These are phyloP conservation scores for Hyparrhenia diplandra DNA, from an alignment of 176 grass and related monocot genomes.

Conservation along the genomic window DNA sequence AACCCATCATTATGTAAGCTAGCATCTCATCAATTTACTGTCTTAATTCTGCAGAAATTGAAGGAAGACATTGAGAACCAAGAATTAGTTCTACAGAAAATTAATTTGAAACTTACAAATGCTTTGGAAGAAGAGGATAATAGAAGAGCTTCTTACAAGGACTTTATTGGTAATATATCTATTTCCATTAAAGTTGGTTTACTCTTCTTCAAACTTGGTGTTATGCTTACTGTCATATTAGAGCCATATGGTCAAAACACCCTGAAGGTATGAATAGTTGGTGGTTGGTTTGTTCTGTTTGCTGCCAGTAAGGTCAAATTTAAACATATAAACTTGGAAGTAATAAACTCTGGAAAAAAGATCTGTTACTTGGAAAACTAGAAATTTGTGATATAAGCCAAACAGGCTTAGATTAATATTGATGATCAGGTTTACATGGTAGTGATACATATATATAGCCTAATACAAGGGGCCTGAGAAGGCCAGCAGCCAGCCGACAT, in stretches of 20 bases:
- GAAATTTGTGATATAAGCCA: too few relatives aligned
- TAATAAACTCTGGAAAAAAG: background rate
- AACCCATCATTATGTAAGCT: constrained; percentile 16
- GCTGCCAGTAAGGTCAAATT: background rate
- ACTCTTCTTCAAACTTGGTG: background rate
- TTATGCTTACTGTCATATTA: background rate
- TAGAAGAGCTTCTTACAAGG: constrained; percentile 40
- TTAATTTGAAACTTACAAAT: constrained; percentile 35
- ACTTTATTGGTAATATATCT: constrained; percentile 48
- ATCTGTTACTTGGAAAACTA: background rate
- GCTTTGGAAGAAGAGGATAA: constrained; percentile 45
- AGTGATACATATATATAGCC: too few relatives aligned
- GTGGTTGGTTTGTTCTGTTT: background rate
- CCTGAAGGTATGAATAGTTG: background rate
- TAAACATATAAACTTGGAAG: background rate
- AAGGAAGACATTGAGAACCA: constrained; percentile 41
- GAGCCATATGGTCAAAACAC: background rate
- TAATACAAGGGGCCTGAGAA: too few relatives aligned
- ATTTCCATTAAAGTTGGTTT: background rate
- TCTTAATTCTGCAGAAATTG: constrained; percentile 52
- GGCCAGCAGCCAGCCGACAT: too few relatives aligned
- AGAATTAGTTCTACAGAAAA: constrained; percentile 67
- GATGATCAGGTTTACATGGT: too few relatives aligned
- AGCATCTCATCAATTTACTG: background rate
- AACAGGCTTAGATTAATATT: too few relatives aligned